Base-by-base conservation (phyloP, 2,329 filamentous ascomycete species). In the Basipetospora chlamydospora region DNA sequence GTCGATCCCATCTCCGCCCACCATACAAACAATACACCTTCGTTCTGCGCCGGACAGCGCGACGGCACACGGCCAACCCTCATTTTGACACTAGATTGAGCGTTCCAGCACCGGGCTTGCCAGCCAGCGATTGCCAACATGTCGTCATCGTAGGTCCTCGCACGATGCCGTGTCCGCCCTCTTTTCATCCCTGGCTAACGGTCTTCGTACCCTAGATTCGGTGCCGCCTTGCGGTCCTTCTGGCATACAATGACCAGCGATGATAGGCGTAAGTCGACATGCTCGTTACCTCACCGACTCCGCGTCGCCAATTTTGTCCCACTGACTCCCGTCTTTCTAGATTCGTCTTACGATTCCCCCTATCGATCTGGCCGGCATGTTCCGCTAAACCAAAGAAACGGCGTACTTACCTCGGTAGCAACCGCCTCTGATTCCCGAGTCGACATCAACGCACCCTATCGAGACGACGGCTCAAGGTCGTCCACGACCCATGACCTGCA, bases 281-380 rank as follows among this genome's bases (percentile, higher is more conserved):
- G 13, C 13, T 36, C 22, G 32, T 43, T n/a, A n/a, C 20, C 51
- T 43, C 44, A 46, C 36, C 38, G 25, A 33, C 28, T 13, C 18
- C 56, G 37, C 28, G 38, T 40, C 45, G 30, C 49, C 50, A 37
- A 45, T 23, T n/a, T n/a, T n/a, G n/a, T n/a, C n/a, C 30, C 7
- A 26, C 23, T 26, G 22, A 37, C 16, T 8, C 15, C n/a, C 17
- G 15, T 11, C 11, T 36, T 43, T 10, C n/a, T 39, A 93, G 90
- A 98, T 64, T 93, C 90, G 44, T 80, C 77, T 43, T 83, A 80
- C 66, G 84, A 98, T 61, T 93, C 88, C 41, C 87, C 90, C 35
- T 92, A 93, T 61, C 79, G 87, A 54, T 84, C 82, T 42, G 86
- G 87, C 44, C 77, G 81, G 54, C 88, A 95, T 60, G 82, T 94